Base-by-base conservation (phyloP, 73 alveolate species). In the Paramecium primaurelia region DNA sequence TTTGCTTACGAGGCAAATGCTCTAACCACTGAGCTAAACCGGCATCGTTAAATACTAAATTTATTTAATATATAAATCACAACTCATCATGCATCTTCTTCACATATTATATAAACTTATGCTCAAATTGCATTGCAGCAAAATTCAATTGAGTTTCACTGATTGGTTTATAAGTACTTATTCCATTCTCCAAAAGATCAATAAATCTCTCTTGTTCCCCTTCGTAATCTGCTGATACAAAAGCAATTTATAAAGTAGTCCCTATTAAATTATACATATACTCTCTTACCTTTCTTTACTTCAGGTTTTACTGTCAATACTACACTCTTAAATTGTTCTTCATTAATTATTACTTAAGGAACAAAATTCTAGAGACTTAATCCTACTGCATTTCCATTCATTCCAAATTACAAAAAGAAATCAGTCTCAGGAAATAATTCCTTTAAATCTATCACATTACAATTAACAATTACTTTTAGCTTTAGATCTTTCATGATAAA, bases 1-100 rank as follows among this genome's bases (percentile, higher is more conserved):
- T 80, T 80, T 80, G 91, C 91, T 80, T 80, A 80, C 91, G 91
- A 80, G 91, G 91, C 91, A 80, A 80, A 80, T 73, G 87, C 87
- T 73, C 87, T 73, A 42, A 64, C 88, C 88, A 42, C 88, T 75
- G 88, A 75, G 88, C 88, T 75, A 75, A 75, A 38, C 68, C 88
- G 88, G 88, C 88, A 75, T 64, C 84, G 26, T 64, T 28, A 64
- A 64, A 64, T 64, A 64, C 42, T 64, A 64, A 4, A 64, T 34
- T 34, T 32, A 22, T 64, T 64, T 34, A 26, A 30, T 64, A 64
- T 64, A 64, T 64, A 64, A 28, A 64, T 64, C 84, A 64, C 84
- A 64, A 64, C 28, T 64, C 84, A 34, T 64, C 84, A 10, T 64
- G 84, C 84, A 64, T 64, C 47, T 34, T 64, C 12, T 64, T 64